phyloP scores from a whole-genome alignment of 1,284 basidiomycete species.

The Cutaneotrichosporon sp. region DNA sequence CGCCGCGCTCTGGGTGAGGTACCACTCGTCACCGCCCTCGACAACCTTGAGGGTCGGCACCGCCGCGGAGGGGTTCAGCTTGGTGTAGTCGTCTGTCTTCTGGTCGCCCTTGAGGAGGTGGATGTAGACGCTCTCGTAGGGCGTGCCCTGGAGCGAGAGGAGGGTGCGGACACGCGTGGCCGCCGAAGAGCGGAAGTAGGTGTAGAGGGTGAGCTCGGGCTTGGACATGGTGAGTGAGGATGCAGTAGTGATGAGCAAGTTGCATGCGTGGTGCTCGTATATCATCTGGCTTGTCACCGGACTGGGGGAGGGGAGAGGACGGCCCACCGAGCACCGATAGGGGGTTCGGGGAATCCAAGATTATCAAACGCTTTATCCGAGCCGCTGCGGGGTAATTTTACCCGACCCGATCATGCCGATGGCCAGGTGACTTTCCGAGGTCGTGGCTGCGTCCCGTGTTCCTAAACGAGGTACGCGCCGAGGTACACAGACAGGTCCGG shows the following conservation, averaged over 20 bases:
- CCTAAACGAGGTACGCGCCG: too few relatives aligned
- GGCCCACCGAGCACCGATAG: neutral
- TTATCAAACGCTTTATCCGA: neutral
- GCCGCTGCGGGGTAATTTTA: neutral
- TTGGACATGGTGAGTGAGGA: neutral
- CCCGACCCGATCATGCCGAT: neutral
- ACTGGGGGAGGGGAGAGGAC: too few relatives aligned
- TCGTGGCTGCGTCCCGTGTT: too few relatives aligned
- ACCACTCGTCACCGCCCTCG: slow-evolving; percentile 15
- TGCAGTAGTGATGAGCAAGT: too few relatives aligned
- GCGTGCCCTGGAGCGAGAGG: slow-evolving; percentile 17
- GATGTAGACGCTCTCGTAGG: slow-evolving; percentile 10
- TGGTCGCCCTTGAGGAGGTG: slow-evolving; percentile 24
- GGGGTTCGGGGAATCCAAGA: neutral
- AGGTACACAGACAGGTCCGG: too few relatives aligned
- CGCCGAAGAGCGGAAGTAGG: slow-evolving; percentile 25
- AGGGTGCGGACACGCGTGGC: slow-evolving; percentile 25
- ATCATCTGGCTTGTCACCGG: too few relatives aligned
- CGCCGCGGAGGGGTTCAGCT: slow-evolving; percentile 14
- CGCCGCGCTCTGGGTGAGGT: slow-evolving; percentile 19
- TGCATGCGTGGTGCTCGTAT: too few relatives aligned
- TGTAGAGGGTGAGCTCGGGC: slow-evolving; percentile 21
- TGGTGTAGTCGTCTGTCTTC: slow-evolving; percentile 7
- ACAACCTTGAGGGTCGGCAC: slow-evolving; percentile 18
- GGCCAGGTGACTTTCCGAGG: too few relatives aligned